These are phyloP conservation scores for Termitomyces heimii DNA, from an alignment of 768 basidiomycete species.

Conservation along the genomic window DNA sequence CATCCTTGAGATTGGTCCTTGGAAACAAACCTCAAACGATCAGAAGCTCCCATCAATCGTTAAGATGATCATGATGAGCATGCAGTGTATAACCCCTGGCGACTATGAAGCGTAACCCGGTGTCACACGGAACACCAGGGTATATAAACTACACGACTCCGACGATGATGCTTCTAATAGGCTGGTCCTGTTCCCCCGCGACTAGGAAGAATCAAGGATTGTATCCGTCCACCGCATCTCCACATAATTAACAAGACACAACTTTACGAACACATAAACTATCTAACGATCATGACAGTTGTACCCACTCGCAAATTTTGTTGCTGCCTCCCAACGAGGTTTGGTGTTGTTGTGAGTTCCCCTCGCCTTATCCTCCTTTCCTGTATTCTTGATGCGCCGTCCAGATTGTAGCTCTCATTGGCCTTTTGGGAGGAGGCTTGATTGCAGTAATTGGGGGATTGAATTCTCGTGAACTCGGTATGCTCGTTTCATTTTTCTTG, in stretches of 20 bases:
- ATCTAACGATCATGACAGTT: constrained; percentile 24
- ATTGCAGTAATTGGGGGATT: constrained; percentile 28
- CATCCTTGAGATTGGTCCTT: not conserved
- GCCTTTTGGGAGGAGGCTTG: constrained; percentile 35
- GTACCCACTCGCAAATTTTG: constrained; percentile 40
- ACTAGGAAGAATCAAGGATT: constrained; percentile 12
- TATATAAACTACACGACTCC: constrained; percentile 26
- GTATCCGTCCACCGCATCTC: constrained; percentile 10
- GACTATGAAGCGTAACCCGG: constrained; percentile 7
- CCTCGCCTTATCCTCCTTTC: not conserved
- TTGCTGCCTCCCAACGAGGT: constrained; percentile 45
- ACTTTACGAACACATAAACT: constrained; percentile 1
- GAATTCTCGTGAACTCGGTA: constrained; percentile 10
- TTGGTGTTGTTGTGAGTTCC: constrained; percentile 38
- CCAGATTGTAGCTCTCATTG: constrained; percentile 39
- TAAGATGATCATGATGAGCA: constrained; percentile 5
- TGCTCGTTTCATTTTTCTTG: not conserved
- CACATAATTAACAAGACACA: constrained; percentile 5
- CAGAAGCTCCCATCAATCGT: constrained; percentile 4
- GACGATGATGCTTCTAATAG: constrained; percentile 22
- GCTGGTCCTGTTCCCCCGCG: constrained; percentile 39
- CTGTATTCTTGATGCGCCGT: not conserved
- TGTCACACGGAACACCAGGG: constrained; percentile 7
- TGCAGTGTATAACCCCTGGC: constrained; percentile 1
- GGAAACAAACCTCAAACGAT: constrained; percentile 12